Evolutionary conservation across 306 rosid genomes (phyloP).

Genomic region (Corylus americana): DNA sequence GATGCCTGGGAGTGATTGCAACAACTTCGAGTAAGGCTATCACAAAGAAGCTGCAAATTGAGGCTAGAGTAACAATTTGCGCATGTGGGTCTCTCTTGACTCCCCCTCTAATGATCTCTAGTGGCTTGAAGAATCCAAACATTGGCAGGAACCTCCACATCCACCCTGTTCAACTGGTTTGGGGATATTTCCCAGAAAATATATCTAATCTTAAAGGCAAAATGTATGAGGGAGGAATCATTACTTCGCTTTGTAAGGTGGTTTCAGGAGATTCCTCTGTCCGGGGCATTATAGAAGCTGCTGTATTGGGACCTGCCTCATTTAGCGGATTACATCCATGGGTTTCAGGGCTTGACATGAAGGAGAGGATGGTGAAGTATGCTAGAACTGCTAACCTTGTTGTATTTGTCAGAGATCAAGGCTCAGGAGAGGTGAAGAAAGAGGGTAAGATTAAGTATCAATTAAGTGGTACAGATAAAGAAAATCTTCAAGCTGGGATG

Average conservation of each 20-base stretch:
- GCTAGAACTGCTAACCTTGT: slow-evolving; percentile 72
- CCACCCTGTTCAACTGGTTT: slow-evolving; percentile 65
- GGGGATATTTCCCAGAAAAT: slow-evolving; percentile 86
- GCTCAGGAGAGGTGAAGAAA: slow-evolving; percentile 67
- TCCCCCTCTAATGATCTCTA: slow-evolving; percentile 73
- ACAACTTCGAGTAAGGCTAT: slow-evolving; percentile 41
- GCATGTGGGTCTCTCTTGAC: slow-evolving; percentile 78
- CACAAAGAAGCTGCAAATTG: slow-evolving; percentile 65
- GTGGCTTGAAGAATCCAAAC: slow-evolving; percentile 72
- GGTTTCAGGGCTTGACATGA: slow-evolving; percentile 71
- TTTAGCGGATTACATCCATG: slow-evolving; percentile 70
- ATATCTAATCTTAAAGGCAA: slow-evolving; percentile 50
- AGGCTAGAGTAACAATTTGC: slow-evolving; percentile 71
- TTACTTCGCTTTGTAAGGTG: slow-evolving; percentile 73
- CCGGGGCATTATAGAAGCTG: slow-evolving; percentile 62
- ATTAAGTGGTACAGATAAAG: slow-evolving; percentile 54
- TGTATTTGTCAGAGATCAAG: slow-evolving; percentile 70
- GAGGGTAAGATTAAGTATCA: slow-evolving; percentile 56
- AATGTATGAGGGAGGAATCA: slow-evolving; percentile 77
- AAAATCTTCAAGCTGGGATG: slow-evolving; percentile 59
- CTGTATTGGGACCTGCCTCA: slow-evolving; percentile 72
- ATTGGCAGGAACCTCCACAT: slow-evolving; percentile 85
- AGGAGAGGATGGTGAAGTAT: slow-evolving; percentile 62
- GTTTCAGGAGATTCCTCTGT: slow-evolving; percentile 39
- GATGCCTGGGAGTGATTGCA: slow-evolving; percentile 73